These are phyloP conservation scores for Malbranchea zuffiana DNA, from an alignment of 2,329 filamentous ascomycete genomes.

Conservation along the genomic window DNA sequence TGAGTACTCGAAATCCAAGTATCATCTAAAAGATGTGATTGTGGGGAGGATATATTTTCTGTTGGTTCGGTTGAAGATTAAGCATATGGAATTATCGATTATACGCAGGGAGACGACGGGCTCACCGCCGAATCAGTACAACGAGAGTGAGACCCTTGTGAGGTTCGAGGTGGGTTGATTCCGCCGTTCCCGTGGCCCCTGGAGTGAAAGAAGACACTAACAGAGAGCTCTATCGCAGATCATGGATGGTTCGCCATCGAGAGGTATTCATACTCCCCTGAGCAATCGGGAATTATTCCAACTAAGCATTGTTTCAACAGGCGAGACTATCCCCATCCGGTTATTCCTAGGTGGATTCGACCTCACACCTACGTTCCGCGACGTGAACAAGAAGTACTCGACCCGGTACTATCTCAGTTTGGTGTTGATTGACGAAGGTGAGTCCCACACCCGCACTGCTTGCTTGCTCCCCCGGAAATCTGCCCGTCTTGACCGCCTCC, in stretches of 20 bases:
- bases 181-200: background rate
- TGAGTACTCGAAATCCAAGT: slow-evolving; percentile 98
- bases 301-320: slow-evolving; percentile 36
- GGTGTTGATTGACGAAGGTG: slow-evolving; percentile 89
- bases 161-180: slow-evolving; percentile 65
- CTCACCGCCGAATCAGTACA: slow-evolving; percentile 95
- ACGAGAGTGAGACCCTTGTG: slow-evolving; percentile 96
- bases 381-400: slow-evolving; percentile 99
- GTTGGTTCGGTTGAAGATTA: slow-evolving; percentile 94
- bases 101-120: slow-evolving; percentile 95
- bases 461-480: slow-evolving; percentile 8
- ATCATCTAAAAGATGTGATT: slow-evolving; percentile 98
- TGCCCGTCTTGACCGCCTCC: background rate
- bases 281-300: background rate
- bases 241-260: slow-evolving; percentile 97
- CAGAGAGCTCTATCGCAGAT: slow-evolving; percentile 46
- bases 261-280: slow-evolving; percentile 49
- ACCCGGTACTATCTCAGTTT: slow-evolving; percentile 95
- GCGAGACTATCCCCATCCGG: slow-evolving; percentile 88
- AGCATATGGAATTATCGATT: slow-evolving; percentile 98
- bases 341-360: slow-evolving; percentile 97
- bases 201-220: background rate
- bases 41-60: slow-evolving; percentile 98
- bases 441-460: slow-evolving; percentile 18
- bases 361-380: slow-evolving; percentile 92